A percentile compares a stretch with the other conserved stretches of the same genome.
phyloP scores from a whole-genome alignment of 2,329 filamentous ascomycete genomes.

The Curvularia spicifera region DNA sequence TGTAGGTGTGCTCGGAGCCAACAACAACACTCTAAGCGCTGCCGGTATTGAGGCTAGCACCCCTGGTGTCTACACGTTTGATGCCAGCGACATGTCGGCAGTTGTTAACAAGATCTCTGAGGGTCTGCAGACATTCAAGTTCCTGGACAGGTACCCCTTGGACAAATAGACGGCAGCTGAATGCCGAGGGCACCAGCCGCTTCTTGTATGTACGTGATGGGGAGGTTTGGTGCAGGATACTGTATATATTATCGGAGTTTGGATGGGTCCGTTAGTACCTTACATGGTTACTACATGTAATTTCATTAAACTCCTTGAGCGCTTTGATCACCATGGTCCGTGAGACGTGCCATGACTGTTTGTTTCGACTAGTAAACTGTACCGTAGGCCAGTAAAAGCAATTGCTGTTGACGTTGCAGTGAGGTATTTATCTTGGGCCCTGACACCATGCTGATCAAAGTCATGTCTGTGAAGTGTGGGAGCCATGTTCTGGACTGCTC shows the following conservation, averaged over 20 bases:
- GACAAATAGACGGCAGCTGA: conserved; percentile 47
- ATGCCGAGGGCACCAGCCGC: background rate
- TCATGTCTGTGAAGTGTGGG: background rate
- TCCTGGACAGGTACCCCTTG: conserved; percentile 67
- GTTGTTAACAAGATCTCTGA: conserved; percentile 45
- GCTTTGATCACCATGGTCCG: background rate
- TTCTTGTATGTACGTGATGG: background rate
- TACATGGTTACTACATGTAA: background rate
- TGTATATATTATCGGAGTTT: background rate
- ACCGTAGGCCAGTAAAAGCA: background rate
- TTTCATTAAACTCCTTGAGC: background rate
- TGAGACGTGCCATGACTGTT: background rate
- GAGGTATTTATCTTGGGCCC: background rate
- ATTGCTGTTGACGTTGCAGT: background rate
- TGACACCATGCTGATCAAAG: background rate
- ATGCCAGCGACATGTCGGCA: conserved; percentile 16
- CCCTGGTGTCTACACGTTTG: conserved; percentile 48
- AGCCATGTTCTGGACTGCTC: background rate
- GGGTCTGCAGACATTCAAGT: conserved; percentile 69
- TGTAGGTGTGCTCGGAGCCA: conserved; percentile 63
- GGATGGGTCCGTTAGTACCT: background rate
- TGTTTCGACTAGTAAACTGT: background rate
- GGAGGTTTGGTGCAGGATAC: background rate
- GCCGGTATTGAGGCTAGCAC: conserved; percentile 54
- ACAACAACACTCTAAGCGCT: conserved; percentile 49